phyloP scores from a whole-genome alignment of 495 filamentous ascomycete species.

The Bathelium albidoporum region DNA sequence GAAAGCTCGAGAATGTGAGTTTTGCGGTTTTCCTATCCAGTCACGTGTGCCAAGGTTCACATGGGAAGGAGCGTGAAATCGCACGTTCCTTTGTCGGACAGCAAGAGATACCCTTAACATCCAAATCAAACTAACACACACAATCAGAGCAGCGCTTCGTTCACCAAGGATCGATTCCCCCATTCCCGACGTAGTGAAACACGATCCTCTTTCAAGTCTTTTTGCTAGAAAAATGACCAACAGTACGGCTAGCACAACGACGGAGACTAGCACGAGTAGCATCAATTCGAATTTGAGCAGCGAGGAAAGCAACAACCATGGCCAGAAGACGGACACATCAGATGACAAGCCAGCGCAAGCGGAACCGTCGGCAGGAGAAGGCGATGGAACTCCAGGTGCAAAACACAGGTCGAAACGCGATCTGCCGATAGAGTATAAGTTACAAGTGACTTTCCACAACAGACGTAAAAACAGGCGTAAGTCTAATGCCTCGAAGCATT shows the following conservation, averaged over 20 bases:
- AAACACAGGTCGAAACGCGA: background rate
- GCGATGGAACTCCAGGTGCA: background rate
- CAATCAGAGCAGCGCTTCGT: background rate
- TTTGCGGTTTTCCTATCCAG: too few species aligned
- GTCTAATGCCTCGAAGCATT: background rate
- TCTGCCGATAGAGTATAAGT: background rate
- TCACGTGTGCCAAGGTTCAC: too few species aligned
- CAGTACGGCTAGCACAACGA: background rate
- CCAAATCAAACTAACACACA: background rate
- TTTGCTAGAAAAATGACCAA: background rate
- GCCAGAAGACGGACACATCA: background rate
- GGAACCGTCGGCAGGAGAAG: background rate
- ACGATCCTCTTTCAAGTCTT: background rate
- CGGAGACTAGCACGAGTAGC: background rate
- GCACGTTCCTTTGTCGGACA: background rate
- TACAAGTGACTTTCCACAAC: background rate
- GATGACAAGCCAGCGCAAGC: background rate
- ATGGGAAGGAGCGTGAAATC: too few species aligned
- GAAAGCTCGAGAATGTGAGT: slow-evolving; percentile 1
- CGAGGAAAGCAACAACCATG: background rate
- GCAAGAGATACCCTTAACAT: background rate
- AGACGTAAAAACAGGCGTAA: background rate
- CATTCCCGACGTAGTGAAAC: background rate
- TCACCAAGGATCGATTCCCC: background rate
- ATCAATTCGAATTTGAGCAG: background rate